Evolutionary conservation across 345 rosid species (phyloP), one percentile per base, ranked within the genome.

Genomic region (Bruguiera parviflora): DNA sequence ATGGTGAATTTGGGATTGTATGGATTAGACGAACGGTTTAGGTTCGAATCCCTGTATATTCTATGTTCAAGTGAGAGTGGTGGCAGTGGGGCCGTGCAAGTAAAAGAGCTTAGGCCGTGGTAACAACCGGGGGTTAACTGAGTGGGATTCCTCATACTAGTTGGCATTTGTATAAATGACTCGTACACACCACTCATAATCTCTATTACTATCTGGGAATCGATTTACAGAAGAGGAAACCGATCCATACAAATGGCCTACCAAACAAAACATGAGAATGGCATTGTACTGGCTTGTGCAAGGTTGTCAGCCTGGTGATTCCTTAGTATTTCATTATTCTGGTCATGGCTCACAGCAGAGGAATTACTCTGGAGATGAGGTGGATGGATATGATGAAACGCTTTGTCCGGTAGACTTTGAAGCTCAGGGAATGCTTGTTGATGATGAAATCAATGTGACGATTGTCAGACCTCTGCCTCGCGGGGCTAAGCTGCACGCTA

Each of bases 401-500:
- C 92, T 94, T 56, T 92, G 96, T 63, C 98, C 96, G 0, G 4
- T 76, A 11, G 98, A 94, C 69, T 85, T 88, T 47, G 71, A 67
- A 68, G 80, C 82, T 31, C 80, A 89, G 60, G 98, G 98, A 71
- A 87, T 85, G 89, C 88, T 94, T 35, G 78, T 91, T 1, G 98
- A 94, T 63, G 90, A 94, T 52, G 97, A 94, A 84, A 89, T 94
- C 73, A 94, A 94, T 75, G 77, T 84, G 6, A 81, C 85, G 1
- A 81, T 94, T 32, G 97, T 94, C 31, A 82, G 78, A 76, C 95
- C 98, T 64, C 86, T 94, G 37, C 96, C 98, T 59, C 85, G 18
- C 0, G 97, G 98, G n/a, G 94, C 64, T 29, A 89, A 84, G 83
- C 97, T 94, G 62, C 98, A 94, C 58, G 95, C 98, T n/a, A 82